A percentile compares a stretch with the other conserved stretches of the same genome.
Evolutionary conservation across 768 basidiomycete species (phyloP).

Genomic region (Mycena galopus): DNA sequence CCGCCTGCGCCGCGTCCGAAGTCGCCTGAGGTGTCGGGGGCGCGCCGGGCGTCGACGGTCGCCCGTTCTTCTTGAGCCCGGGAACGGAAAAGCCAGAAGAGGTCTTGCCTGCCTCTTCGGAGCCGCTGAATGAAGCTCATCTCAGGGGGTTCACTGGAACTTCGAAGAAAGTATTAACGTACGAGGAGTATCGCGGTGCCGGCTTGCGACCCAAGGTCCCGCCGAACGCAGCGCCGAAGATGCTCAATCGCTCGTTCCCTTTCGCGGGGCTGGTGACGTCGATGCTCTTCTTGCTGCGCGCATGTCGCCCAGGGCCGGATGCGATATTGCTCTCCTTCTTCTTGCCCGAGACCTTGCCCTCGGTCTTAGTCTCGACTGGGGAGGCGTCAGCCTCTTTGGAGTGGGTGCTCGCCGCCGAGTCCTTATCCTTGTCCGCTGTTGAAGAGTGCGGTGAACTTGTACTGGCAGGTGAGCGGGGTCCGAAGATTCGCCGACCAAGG

Average conservation of each 20-base stretch:
- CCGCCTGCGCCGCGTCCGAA: neutral
- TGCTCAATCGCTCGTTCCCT: conserved; percentile 74
- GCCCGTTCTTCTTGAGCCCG: conserved; percentile 54
- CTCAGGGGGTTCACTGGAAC: neutral
- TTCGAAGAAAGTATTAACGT: conserved; percentile 45
- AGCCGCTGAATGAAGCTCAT: conserved; percentile 44
- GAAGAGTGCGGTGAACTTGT: conserved; percentile 28
- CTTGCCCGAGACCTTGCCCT: conserved; percentile 39
- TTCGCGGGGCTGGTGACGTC: conserved; percentile 55
- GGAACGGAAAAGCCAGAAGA: conserved; percentile 62
- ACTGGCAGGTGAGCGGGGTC: conserved; percentile 41
- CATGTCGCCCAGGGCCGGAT: conserved; percentile 47
- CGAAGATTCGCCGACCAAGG: conserved; percentile 70
- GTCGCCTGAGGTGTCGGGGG: conserved; percentile 6
- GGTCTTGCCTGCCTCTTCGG: conserved; percentile 58
- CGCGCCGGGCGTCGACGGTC: conserved; percentile 32
- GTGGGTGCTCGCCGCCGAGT: conserved; percentile 41
- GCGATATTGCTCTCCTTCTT: conserved; percentile 42
- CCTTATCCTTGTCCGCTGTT: conserved; percentile 48
- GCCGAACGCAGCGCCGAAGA: conserved; percentile 80
- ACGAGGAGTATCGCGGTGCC: conserved; percentile 79
- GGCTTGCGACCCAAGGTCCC: conserved; percentile 78
- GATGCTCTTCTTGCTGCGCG: conserved; percentile 62
- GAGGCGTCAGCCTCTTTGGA: conserved; percentile 29
- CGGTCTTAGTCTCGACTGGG: conserved; percentile 20